Evolutionary conservation across 192 early-diverging fungal species (phyloP).

Genomic region (Backusella parvicylindrica): DNA sequence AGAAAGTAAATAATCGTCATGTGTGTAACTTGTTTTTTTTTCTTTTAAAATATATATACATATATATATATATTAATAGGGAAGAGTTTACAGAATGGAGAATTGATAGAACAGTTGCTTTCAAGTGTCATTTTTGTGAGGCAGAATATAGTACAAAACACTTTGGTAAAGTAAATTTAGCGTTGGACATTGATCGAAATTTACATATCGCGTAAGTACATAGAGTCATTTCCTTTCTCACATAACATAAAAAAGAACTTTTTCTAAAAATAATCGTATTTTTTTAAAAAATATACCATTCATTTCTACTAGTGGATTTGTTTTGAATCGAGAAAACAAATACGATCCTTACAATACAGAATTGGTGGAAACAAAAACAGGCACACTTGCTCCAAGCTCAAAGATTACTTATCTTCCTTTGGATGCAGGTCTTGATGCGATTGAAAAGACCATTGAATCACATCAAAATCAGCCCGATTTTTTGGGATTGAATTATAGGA

Average conservation of each 20-base stretch:
- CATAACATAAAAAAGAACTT: not conserved
- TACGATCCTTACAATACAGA: not conserved
- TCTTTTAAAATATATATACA: not conserved
- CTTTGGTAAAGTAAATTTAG: not conserved
- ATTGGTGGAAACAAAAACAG: not conserved
- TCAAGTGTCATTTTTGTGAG: not conserved
- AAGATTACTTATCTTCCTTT: not conserved
- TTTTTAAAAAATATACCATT: no score
- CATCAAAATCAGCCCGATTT: not conserved
- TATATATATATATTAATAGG: not conserved
- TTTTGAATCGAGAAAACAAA: constrained; percentile 1
- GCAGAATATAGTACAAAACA: not conserved
- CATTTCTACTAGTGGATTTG: not conserved
- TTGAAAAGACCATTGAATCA: not conserved
- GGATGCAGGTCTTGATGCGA: not conserved
- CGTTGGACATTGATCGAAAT: not conserved
- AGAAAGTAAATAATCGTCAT: not conserved
- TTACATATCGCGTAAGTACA: not conserved
- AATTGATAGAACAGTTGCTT: not conserved
- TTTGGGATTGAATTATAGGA: not conserved
- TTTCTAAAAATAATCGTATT: not conserved
- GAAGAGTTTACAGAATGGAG: constrained; percentile 1
- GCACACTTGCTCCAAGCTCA: not conserved
- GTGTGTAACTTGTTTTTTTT: not conserved
- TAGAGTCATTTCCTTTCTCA: not conserved